Evolutionary conservation across 2,329 filamentous ascomycete genomes (phyloP).

Genomic region (Hypoxylon sp.): DNA sequence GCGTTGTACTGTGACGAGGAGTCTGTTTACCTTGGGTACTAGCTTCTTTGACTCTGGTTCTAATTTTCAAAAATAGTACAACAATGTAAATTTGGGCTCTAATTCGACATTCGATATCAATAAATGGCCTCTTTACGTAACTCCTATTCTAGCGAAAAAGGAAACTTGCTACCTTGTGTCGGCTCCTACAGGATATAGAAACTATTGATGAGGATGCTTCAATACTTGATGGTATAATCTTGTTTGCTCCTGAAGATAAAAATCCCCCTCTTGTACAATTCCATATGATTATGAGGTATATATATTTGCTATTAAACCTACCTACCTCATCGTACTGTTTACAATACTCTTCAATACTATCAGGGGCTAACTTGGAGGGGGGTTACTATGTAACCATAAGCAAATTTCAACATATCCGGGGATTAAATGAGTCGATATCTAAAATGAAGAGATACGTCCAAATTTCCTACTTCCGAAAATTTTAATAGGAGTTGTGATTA

Average conservation of each 20-base stretch:
- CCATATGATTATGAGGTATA: not conserved
- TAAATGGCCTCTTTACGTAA: slow-evolving; percentile 7
- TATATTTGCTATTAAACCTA: not conserved
- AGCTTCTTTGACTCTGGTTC: slow-evolving; percentile 16
- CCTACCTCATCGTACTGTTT: not conserved
- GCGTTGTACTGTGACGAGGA: slow-evolving; percentile 21
- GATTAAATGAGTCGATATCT: slow-evolving; percentile 2
- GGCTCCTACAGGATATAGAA: not conserved
- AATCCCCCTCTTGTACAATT: not conserved
- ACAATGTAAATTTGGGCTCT: slow-evolving; percentile 4
- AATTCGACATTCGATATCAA: slow-evolving; percentile 12
- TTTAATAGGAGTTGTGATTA: slow-evolving; percentile 1
- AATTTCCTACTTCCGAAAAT: not conserved
- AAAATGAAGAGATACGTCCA: slow-evolving; percentile 13
- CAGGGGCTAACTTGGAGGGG: slow-evolving; percentile 1
- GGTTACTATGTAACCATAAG: slow-evolving; percentile 1
- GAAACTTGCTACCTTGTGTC: not conserved
- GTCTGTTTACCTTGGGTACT: slow-evolving; percentile 13
- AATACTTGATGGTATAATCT: not conserved
- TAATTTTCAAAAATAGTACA: not conserved
- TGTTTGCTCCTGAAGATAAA: not conserved
- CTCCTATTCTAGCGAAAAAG: not conserved
- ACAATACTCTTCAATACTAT: not conserved
- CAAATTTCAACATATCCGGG: slow-evolving; percentile 8
- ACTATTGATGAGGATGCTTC: not conserved